Conservation (phyloP, 2,329 filamentous ascomycete genomes). For the Fusarium sp. region DNA sequence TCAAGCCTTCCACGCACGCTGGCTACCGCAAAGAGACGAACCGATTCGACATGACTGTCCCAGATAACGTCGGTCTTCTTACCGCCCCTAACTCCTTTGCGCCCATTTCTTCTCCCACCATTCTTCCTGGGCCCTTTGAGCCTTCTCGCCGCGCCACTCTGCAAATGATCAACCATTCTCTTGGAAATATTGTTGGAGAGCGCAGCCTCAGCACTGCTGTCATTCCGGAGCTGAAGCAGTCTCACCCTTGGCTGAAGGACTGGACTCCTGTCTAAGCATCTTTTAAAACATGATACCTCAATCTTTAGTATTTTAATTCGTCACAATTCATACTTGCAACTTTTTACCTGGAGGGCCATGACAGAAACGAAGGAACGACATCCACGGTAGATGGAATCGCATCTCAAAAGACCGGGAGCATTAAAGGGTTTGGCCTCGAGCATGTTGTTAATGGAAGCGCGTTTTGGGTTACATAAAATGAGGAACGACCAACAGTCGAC, state of each 20-base stretch:
- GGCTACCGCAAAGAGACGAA: constrained; percentile 45
- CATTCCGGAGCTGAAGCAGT: constrained; percentile 38
- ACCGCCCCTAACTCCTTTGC: constrained; percentile 19
- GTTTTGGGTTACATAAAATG: constrained; percentile 11
- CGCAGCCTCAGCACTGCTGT: constrained; percentile 47
- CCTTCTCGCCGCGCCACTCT: constrained; percentile 45
- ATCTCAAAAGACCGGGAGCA: constrained; percentile 13
- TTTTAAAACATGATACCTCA: constrained; percentile 5
- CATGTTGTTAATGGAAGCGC: constrained; percentile 18
- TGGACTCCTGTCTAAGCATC: constrained; percentile 41
- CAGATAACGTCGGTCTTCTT: constrained; percentile 42
- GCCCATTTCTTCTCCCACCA: constrained; percentile 34
- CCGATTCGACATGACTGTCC: constrained; percentile 24
- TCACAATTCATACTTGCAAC: constrained; percentile 5
- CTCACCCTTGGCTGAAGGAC: constrained; percentile 47
- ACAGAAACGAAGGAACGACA: constrained; percentile 33
- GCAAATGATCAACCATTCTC: constrained; percentile 49
- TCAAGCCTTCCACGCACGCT: constrained; percentile 25
- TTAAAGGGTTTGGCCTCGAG: background rate
- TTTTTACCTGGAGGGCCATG: constrained; percentile 27
- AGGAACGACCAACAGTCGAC: background rate
- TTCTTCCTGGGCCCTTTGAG: constrained; percentile 29
- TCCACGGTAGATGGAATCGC: constrained; percentile 9
- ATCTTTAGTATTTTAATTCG: constrained; percentile 15
- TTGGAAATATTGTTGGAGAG: constrained; percentile 48